Evolutionary conservation across 1,284 basidiomycete genomes (phyloP).

Genomic region (Butyriboletus regius): DNA sequence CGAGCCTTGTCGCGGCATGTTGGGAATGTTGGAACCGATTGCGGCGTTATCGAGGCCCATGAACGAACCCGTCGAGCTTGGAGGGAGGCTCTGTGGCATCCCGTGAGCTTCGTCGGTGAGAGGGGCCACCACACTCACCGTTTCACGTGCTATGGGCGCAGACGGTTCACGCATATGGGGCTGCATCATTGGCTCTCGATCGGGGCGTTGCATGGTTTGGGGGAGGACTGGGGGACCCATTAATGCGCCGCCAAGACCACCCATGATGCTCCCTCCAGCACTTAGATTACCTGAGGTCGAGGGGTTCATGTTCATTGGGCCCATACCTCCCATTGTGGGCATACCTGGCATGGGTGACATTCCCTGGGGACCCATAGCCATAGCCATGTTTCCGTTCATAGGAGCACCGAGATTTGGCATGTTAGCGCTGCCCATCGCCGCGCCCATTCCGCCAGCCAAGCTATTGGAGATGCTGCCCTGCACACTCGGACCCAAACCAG

Average conservation of each 20-base stretch:
- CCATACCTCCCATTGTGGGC: constrained; percentile 15
- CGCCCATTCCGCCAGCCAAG: constrained; percentile 10
- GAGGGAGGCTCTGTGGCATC: constrained; percentile 20
- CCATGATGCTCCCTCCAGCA: constrained; percentile 15
- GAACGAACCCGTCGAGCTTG: constrained; percentile 19
- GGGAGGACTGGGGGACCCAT: constrained; percentile 30
- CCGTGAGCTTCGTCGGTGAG: constrained; percentile 5
- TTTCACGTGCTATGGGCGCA: constrained; percentile 21
- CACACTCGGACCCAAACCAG: constrained; percentile 1
- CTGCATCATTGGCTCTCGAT: constrained; percentile 26
- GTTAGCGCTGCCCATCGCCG: constrained; percentile 5
- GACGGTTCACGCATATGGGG: constrained; percentile 23
- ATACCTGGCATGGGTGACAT: constrained; percentile 17
- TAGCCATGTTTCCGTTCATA: constrained; percentile 18
- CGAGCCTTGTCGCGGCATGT: constrained; percentile 19
- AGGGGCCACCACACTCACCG: constrained; percentile 11
- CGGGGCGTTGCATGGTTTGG: constrained; percentile 22
- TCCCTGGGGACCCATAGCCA: constrained; percentile 18
- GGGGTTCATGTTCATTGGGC: constrained; percentile 18
- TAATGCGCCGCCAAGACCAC: constrained; percentile 9
- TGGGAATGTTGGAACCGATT: constrained; percentile 12
- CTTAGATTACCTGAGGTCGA: constrained; percentile 12
- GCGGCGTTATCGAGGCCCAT: constrained; percentile 20
- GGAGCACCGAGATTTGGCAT: constrained; percentile 10
- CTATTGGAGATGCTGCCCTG: constrained; percentile 14